Evolutionary conservation across 192 early-diverging fungal species (phyloP), one percentile per base, ranked within the genome.

Genomic region (Chytriomyces sp.): DNA sequence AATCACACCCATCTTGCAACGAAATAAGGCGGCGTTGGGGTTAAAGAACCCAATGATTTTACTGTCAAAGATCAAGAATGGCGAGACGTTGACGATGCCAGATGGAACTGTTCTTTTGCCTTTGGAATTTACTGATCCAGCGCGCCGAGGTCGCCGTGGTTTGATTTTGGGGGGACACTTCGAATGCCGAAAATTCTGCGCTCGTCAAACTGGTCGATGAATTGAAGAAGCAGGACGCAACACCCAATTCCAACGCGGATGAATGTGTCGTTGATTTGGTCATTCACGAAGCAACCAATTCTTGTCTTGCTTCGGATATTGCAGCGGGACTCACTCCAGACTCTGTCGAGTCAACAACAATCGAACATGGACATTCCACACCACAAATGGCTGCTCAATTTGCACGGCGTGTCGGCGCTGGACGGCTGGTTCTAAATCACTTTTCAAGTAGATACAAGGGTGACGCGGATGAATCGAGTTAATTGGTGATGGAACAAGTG

Each of bases 81-180:
- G 80, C 5, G 26, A 86, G 43, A 28, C 68, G 7, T 59, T 89
- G 10, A 45, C 45, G 6, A 59, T 90, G 44, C 89, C 89, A 1
- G 86, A 89, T 67, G 86, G 87, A 1, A 69, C 76, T 23, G 59
- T 62, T 0, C 43, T 89, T 1, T 6, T 9, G 0, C 80, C 88
- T 7, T 69, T 72, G 4, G 68, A 80, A 46, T 69, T 70, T 24
- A 16, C 75, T 26, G 82, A 78, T 7, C 79, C 76, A 7, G n/a
- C 79, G 28, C 35, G 74, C 5, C 84, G 61, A 7, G 89, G 89
- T 1, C 45, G 86, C 24, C 67, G 85, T 7, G 57, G 89, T 10
- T 76, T 88, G n/a, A 82, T 90, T 48, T 62, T 90, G 7, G 89
- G 89, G 89, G n/a, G 89, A 90, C 60, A 89, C 88, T 0, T 80